These are phyloP conservation scores for Ustulina deusta DNA, from an alignment of 2,329 filamentous ascomycete species.

Conservation along the genomic window DNA sequence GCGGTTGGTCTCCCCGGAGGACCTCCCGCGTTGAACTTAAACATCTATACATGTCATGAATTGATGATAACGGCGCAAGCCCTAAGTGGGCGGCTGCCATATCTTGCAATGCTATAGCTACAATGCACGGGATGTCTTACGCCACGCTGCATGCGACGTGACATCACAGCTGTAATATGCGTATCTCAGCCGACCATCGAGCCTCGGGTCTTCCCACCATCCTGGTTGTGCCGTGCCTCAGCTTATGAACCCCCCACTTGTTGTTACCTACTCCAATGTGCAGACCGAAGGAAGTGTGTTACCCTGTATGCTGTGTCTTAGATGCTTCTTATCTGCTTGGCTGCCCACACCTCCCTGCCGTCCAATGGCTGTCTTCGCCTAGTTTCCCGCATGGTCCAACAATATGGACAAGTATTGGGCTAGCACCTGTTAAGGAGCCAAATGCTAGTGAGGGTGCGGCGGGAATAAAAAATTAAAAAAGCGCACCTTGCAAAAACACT, in stretches of 20 bases:
- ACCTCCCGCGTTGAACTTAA: not conserved
- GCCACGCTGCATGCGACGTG: constrained; percentile 14
- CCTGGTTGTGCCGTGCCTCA: not conserved
- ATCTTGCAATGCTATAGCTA: not conserved
- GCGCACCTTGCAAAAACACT: too few relatives aligned
- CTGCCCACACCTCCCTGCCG: not conserved
- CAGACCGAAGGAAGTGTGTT: too few relatives aligned
- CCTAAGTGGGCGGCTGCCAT: constrained; percentile 16
- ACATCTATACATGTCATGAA: not conserved
- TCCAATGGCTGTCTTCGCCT: not conserved
- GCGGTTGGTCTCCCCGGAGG: not conserved
- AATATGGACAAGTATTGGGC: too few relatives aligned
- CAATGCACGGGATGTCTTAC: not conserved
- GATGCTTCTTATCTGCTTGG: not conserved
- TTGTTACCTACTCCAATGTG: not conserved
- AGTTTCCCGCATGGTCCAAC: not conserved
- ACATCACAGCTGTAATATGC: constrained; percentile 14
- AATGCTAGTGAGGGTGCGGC: not conserved
- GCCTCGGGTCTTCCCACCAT: constrained; percentile 3
- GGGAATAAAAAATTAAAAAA: too few relatives aligned
- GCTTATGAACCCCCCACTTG: constrained; percentile 4
- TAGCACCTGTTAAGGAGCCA: too few relatives aligned
- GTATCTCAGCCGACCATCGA: constrained; percentile 5
- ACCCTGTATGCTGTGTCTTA: not conserved
- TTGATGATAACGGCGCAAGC: constrained; percentile 8